phyloP scores from a whole-genome alignment of 2,329 filamentous ascomycete genomes.

The Fusarium incarnatum region DNA sequence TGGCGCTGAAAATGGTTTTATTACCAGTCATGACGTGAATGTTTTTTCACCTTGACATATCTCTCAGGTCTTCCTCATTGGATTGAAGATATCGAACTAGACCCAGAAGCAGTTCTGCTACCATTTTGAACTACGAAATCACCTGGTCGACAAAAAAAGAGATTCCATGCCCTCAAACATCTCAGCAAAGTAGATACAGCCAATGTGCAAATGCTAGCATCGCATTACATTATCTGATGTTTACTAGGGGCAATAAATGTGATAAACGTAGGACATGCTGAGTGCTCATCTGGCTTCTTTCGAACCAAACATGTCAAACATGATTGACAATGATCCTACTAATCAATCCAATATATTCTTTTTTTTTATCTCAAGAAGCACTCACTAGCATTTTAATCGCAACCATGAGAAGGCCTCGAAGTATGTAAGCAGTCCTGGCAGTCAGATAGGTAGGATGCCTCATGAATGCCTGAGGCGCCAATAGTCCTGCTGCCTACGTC shows the following conservation, averaged over 20 bases:
- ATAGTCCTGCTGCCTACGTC: neutral
- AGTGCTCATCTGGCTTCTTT: neutral
- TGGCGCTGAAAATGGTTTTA: conserved; percentile 18
- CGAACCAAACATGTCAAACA: neutral
- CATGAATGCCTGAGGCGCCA: conserved; percentile 17
- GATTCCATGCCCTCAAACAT: too few species aligned
- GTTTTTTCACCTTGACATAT: conserved; percentile 19
- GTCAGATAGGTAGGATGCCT: neutral
- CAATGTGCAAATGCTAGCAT: neutral
- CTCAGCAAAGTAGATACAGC: too few species aligned
- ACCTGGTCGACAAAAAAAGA: neutral
- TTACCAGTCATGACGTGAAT: conserved; percentile 41
- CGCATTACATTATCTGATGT: neutral
- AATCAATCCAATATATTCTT: neutral
- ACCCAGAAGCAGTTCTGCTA: conserved; percentile 13
- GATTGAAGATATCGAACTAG: conserved; percentile 7
- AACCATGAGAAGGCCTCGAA: neutral
- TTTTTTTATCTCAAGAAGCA: neutral
- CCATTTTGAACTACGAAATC: neutral
- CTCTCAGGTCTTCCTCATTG: conserved; percentile 21
- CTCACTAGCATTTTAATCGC: neutral
- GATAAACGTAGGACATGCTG: neutral
- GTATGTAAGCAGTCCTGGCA: neutral
- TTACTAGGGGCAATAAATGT: too few species aligned
- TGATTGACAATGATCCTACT: neutral